Conservation (phyloP, 345 rosid species). For the Populus davidiana region DNA sequence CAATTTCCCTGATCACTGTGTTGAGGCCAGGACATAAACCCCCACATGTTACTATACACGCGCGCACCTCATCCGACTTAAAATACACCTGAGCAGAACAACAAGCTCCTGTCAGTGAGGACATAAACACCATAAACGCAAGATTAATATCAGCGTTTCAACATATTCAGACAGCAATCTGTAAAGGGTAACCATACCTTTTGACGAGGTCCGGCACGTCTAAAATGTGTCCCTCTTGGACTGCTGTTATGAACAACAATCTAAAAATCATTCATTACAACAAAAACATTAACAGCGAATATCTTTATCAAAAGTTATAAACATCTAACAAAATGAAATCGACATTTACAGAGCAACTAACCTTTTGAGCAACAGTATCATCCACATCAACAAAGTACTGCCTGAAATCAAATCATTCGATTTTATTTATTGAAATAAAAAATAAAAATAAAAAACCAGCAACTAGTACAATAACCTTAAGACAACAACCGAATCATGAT, state of each 20-base stretch:
- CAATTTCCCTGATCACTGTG: slow-evolving; percentile 47
- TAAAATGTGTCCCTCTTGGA: slow-evolving; percentile 40
- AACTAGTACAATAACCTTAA: background rate
- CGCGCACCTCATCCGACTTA: slow-evolving; percentile 35
- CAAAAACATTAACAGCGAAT: background rate
- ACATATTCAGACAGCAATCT: background rate
- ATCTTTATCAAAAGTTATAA: background rate
- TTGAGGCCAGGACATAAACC: slow-evolving; percentile 49
- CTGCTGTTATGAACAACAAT: slow-evolving; percentile 36
- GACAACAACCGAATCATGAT: background rate
- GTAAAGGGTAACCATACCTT: slow-evolving; percentile 20
- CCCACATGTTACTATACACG: slow-evolving; percentile 47
- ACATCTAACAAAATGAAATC: background rate
- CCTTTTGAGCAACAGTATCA: slow-evolving; percentile 39
- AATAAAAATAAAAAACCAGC: background rate
- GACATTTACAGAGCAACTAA: slow-evolving; percentile 8
- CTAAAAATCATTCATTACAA: slow-evolving; percentile 12
- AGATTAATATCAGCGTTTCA: background rate
- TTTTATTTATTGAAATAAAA: too few relatives aligned
- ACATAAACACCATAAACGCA: background rate
- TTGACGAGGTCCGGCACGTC: slow-evolving; percentile 49
- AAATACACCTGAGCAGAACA: slow-evolving; percentile 35
- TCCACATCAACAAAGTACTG: slow-evolving; percentile 40
- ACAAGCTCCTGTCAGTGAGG: background rate
- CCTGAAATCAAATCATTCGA: slow-evolving; percentile 17